Evolutionary conservation across 1,284 basidiomycete genomes (phyloP).

Genomic region (Porogramme epimiltina): DNA sequence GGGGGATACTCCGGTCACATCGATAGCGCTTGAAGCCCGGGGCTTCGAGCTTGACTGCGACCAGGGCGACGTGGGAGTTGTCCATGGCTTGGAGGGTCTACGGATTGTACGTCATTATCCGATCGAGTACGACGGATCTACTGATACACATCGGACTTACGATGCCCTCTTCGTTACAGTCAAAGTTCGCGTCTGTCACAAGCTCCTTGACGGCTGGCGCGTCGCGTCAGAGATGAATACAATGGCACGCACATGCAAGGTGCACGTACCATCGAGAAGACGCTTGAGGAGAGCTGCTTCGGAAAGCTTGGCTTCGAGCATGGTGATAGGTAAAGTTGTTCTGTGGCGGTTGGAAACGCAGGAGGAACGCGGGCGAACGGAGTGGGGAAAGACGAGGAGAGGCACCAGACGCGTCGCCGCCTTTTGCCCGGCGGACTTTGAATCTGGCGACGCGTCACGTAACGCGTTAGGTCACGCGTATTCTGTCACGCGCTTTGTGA

Average conservation of each 20-base stretch:
- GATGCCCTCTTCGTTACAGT: slow-evolving; percentile 96
- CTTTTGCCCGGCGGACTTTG: too few relatives aligned
- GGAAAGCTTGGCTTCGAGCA: slow-evolving; percentile 90
- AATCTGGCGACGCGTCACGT: too few relatives aligned
- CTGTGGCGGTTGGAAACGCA: too few relatives aligned
- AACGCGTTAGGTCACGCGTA: too few relatives aligned
- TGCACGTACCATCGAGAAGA: slow-evolving; percentile 81
- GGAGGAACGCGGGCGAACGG: too few relatives aligned
- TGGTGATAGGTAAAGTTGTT: slow-evolving; percentile 35
- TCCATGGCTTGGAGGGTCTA: slow-evolving; percentile 97
- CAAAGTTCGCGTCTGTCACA: slow-evolving; percentile 97
- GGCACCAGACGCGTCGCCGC: too few relatives aligned
- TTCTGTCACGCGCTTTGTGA: too few relatives aligned
- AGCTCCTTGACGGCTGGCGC: slow-evolving; percentile 92
- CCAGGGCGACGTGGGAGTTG: slow-evolving; percentile 98
- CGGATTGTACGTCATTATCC: slow-evolving; percentile 1
- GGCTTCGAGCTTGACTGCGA: slow-evolving; percentile 78
- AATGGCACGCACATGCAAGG: neutral
- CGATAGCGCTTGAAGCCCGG: slow-evolving; percentile 88
- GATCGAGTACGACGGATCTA: neutral
- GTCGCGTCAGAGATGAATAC: slow-evolving; percentile 5
- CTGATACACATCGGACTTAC: slow-evolving; percentile 44
- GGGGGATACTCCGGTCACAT: slow-evolving; percentile 95
- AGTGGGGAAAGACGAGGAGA: too few relatives aligned
- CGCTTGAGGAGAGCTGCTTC: slow-evolving; percentile 87